phyloP scores from a whole-genome alignment of 176 grass and related monocot species.

The Lolium perenne region DNA sequence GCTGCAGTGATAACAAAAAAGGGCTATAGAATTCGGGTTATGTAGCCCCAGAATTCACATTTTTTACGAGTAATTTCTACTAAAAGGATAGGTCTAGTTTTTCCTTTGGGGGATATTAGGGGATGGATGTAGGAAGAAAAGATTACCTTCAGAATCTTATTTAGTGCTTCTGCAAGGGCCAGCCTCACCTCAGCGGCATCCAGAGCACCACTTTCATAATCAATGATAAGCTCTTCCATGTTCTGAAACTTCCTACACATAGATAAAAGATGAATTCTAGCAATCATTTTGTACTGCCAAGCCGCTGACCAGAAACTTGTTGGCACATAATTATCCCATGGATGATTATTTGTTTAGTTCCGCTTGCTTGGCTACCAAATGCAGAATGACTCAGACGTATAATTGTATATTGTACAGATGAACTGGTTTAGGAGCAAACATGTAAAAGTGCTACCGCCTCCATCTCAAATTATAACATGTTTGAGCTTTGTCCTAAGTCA shows the following conservation, averaged over 20 bases:
- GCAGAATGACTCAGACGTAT: not conserved
- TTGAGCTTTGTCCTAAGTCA: not conserved
- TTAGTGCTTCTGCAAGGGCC: constrained; percentile 53
- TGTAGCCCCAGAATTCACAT: not conserved
- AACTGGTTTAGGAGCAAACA: not conserved
- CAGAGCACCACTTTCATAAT: constrained; percentile 60
- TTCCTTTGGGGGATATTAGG: not conserved
- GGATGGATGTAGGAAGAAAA: not conserved
- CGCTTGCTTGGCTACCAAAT: not conserved
- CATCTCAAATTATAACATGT: not conserved
- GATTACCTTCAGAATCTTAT: constrained; percentile 62
- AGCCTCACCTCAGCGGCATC: constrained; percentile 64
- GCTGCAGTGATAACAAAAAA: not conserved
- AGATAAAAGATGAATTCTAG: not conserved
- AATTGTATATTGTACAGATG: not conserved
- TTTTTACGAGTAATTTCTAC: not conserved
- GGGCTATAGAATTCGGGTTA: not conserved
- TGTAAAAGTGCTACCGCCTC: not conserved
- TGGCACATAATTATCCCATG: not conserved
- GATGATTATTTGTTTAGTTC: not conserved
- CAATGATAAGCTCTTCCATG: constrained; percentile 54
- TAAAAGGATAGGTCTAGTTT: not conserved
- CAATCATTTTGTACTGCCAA: not conserved
- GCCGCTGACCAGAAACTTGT: not conserved
- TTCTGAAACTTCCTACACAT: constrained; percentile 27